Conservation (phyloP, 73 alveolate genomes). For the Paramecium octaurelia region DNA sequence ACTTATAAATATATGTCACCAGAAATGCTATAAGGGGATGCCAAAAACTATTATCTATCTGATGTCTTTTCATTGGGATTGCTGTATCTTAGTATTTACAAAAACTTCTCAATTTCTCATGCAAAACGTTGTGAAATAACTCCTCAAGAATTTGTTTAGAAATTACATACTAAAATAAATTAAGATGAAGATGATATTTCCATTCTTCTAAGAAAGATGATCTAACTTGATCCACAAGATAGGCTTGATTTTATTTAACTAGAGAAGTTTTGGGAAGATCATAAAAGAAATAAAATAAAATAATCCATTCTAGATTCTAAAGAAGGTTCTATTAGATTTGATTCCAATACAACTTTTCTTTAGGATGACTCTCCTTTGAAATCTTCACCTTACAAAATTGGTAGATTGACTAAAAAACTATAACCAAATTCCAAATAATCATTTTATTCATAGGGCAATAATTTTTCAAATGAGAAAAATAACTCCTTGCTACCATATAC, state of each 20-base stretch:
- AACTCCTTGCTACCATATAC: not conserved
- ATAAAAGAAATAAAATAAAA: not conserved
- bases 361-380: not conserved
- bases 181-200: not conserved
- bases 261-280: not conserved
- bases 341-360: not conserved
- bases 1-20: conserved; percentile 30
- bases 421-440: not conserved
- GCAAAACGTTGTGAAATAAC: not conserved
- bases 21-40: not conserved
- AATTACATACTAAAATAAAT: not conserved
- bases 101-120: not conserved
- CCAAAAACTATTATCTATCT: not conserved
- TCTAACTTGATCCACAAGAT: not conserved
- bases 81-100: not conserved
- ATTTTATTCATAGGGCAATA: not conserved
- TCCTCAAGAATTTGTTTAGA: not conserved
- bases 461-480: not conserved
- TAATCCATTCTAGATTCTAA: not conserved
- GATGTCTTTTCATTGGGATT: not conserved
- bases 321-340: not conserved
- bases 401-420: not conserved
- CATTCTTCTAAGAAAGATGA: not conserved
- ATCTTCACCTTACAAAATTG: not conserved
- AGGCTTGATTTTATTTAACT: not conserved